These are phyloP conservation scores for Exophiala lecanii-corni DNA, from an alignment of 2,329 filamentous ascomycete species.

Conservation along the genomic window DNA sequence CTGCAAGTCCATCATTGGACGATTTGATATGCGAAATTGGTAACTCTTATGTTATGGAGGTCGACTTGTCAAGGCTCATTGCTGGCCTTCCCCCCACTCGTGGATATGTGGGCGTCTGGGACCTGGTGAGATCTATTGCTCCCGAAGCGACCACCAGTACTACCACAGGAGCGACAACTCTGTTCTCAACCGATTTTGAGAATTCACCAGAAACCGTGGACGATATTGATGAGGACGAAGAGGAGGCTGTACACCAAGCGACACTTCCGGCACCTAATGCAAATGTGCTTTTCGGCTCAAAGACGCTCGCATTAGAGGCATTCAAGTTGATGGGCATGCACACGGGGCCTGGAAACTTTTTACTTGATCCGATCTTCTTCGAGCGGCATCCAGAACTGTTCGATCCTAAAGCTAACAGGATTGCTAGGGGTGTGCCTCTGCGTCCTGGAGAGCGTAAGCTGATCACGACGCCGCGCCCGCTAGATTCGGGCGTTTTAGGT, in stretches of 20 bases:
- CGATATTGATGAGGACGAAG: constrained; percentile 3
- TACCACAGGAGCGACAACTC: not conserved
- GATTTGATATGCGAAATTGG: constrained; percentile 14
- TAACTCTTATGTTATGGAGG: constrained; percentile 12
- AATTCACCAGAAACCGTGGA: constrained; percentile 5
- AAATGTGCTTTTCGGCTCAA: constrained; percentile 6
- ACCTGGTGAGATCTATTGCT: constrained; percentile 12
- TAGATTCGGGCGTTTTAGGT: constrained; percentile 5
- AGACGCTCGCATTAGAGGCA: constrained; percentile 6
- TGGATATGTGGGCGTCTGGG: constrained; percentile 16
- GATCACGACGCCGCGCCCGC: constrained; percentile 2
- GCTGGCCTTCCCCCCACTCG: constrained; percentile 1
- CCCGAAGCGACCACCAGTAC: constrained; percentile 8
- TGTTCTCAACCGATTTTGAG: constrained; percentile 4
- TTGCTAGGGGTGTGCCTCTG: constrained; percentile 11
- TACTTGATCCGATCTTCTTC: constrained; percentile 12
- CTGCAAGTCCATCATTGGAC: constrained; percentile 11
- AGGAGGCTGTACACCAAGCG: not conserved
- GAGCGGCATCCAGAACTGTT: constrained; percentile 12
- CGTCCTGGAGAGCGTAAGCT: constrained; percentile 1
- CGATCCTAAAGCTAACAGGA: constrained; percentile 1
- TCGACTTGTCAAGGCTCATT: constrained; percentile 11
- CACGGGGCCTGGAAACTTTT: constrained; percentile 8
- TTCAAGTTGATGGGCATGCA: constrained; percentile 16
- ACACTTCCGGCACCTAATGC: constrained; percentile 7